phyloP scores from a whole-genome alignment of 768 basidiomycete species.

The Suillus discolor region DNA sequence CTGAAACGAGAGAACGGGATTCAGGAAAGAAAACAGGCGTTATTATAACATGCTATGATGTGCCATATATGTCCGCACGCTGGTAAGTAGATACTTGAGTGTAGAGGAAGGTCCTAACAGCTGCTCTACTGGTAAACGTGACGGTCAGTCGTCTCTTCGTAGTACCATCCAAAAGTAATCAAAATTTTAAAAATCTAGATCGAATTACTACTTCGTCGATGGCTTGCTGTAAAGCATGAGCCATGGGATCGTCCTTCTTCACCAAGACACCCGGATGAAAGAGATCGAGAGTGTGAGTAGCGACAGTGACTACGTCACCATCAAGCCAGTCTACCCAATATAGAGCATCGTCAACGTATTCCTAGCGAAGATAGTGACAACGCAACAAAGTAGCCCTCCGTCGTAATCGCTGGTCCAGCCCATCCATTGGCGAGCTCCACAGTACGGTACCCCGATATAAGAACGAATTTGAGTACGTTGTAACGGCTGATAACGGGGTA shows the following conservation, averaged over 20 bases:
- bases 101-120: too few species aligned
- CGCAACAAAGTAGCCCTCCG: constrained; percentile 52
- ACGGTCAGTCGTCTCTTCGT: neutral
- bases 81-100: too few species aligned
- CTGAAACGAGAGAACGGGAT: too few species aligned
- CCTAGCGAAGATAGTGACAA: neutral
- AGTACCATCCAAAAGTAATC: neutral
- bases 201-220: neutral
- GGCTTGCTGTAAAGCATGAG: neutral
- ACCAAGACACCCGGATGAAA: constrained; percentile 48
- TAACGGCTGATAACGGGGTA: neutral
- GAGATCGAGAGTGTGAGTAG: constrained; percentile 47
- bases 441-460: constrained; percentile 18
- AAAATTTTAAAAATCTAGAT: neutral
- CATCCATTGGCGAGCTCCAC: constrained; percentile 33
- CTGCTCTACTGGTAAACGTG: neutral
- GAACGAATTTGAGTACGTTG: neutral
- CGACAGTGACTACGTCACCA: constrained; percentile 48
- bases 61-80: too few species aligned
- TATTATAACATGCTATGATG: too few species aligned
- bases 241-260: neutral
- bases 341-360: neutral
- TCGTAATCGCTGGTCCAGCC: constrained; percentile 49
- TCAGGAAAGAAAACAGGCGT: too few species aligned
- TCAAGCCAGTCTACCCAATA: constrained; percentile 56